phyloP scores from a whole-genome alignment of 345 rosid genomes.

The Luvunga scandens region DNA sequence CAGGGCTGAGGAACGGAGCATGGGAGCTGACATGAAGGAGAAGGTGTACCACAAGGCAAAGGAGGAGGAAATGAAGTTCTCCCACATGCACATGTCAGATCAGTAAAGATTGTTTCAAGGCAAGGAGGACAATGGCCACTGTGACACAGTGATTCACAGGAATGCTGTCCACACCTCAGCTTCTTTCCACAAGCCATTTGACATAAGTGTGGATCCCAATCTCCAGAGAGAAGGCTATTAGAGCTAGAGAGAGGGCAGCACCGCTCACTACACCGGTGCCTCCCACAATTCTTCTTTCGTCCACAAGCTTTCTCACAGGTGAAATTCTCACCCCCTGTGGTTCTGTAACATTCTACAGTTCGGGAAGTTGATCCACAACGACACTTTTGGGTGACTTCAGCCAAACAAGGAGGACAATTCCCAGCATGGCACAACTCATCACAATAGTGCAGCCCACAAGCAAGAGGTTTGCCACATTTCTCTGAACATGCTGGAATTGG shows the following conservation, averaged over 20 bases:
- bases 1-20: conserved; percentile 80
- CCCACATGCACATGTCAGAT: conserved; percentile 93
- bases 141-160: conserved; percentile 84
- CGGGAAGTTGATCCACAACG: conserved; percentile 73
- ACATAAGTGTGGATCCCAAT: conserved; percentile 89
- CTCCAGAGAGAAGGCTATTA: conserved; percentile 35
- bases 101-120: conserved; percentile 80
- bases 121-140: conserved; percentile 98
- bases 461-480: conserved; percentile 66
- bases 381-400: conserved; percentile 70
- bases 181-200: conserved; percentile 88
- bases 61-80: conserved; percentile 94
- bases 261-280: conserved; percentile 90
- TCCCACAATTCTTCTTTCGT: conserved; percentile 82
- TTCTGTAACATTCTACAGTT: conserved; percentile 69
- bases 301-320: conserved; percentile 81
- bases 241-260: conserved; percentile 83
- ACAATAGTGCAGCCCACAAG: conserved; percentile 69
- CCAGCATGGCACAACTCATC: conserved; percentile 77
- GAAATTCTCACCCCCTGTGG: conserved; percentile 55
- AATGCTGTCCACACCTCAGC: conserved; percentile 89
- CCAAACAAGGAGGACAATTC: conserved; percentile 74
- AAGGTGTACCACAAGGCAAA: conserved; percentile 87
- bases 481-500: conserved; percentile 73
- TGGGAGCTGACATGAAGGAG: conserved; percentile 81